Conservation (phyloP, 139 green algal species). For the Chlorokybus atmophyticus region DNA sequence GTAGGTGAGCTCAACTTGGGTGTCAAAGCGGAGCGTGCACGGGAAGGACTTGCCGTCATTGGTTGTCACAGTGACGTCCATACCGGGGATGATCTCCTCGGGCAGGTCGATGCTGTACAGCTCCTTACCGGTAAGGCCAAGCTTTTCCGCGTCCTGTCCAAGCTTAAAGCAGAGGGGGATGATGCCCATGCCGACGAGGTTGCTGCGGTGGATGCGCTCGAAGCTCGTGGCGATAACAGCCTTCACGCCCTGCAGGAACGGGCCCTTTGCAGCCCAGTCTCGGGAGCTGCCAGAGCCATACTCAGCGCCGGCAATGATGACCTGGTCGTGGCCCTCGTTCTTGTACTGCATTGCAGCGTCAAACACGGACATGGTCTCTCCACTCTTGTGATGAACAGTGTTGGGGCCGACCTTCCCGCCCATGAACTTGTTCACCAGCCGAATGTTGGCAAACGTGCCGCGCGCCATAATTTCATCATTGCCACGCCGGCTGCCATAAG, state of each 20-base stretch:
- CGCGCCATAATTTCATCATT: slow-evolving; percentile 37
- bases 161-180: slow-evolving; percentile 34
- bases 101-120: slow-evolving; percentile 27
- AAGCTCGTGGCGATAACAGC: slow-evolving; percentile 37
- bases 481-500: slow-evolving; percentile 17
- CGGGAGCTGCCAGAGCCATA: slow-evolving; percentile 30
- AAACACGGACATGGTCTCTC: slow-evolving; percentile 30
- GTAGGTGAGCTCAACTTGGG: slow-evolving; percentile 30
- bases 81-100: slow-evolving; percentile 29
- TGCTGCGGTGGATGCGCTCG: slow-evolving; percentile 37
- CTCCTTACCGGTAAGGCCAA: slow-evolving; percentile 28
- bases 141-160: slow-evolving; percentile 22
- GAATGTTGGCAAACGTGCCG: slow-evolving; percentile 39
- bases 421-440: slow-evolving; percentile 33
- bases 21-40: slow-evolving; percentile 27
- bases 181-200: slow-evolving; percentile 36
- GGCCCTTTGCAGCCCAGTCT: slow-evolving; percentile 35
- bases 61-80: slow-evolving; percentile 26
- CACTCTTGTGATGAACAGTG: slow-evolving; percentile 18
- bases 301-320: slow-evolving; percentile 30
- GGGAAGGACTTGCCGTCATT: slow-evolving; percentile 20
- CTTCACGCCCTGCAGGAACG: slow-evolving; percentile 34
- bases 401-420: slow-evolving; percentile 20
- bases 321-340: slow-evolving; percentile 18
- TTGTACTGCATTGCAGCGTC: slow-evolving; percentile 36